These are phyloP conservation scores for Polyplosphaeria fusca DNA, from an alignment of 495 filamentous ascomycete species.

Conservation along the genomic window DNA sequence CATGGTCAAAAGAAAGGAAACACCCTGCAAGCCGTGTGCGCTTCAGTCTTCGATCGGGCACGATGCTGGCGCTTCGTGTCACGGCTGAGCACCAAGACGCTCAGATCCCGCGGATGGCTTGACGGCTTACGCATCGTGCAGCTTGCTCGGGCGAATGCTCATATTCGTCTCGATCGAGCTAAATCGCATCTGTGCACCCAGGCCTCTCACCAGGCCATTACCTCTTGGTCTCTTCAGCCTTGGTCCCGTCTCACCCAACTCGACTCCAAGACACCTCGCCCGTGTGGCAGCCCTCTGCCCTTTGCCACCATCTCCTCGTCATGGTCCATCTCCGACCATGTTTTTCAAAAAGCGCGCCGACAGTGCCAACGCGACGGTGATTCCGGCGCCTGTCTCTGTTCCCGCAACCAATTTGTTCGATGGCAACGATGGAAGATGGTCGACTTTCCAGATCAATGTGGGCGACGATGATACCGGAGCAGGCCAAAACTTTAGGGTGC, in stretches of 20 bases:
- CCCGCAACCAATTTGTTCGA: conserved; percentile 17
- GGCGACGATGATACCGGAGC: conserved; percentile 11
- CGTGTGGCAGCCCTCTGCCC: neutral
- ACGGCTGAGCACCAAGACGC: conserved; percentile 12
- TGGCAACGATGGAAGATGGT: conserved; percentile 36
- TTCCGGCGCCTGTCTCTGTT: conserved; percentile 15
- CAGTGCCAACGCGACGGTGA: conserved; percentile 4
- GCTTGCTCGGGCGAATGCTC: neutral
- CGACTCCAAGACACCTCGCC: neutral
- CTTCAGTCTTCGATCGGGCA: conserved; percentile 1
- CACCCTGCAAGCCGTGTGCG: neutral
- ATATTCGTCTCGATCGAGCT: conserved; percentile 2
- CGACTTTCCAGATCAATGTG: conserved; percentile 30
- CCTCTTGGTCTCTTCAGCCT: neutral
- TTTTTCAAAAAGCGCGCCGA: conserved; percentile 18
- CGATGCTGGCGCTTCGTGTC: conserved; percentile 12
- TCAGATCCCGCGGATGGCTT: conserved; percentile 6
- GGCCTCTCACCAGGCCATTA: conserved; percentile 10
- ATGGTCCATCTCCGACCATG: conserved; percentile 22
- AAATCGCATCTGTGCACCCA: neutral
- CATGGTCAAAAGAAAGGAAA: conserved; percentile 25
- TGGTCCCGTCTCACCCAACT: conserved; percentile 16
- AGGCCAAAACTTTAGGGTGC: conserved; percentile 29
- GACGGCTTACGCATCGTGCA: conserved; percentile 17
- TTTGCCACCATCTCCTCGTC: conserved; percentile 1